These are phyloP conservation scores for Neonectria coccinea DNA, from an alignment of 2,329 filamentous ascomycete species.

Conservation along the genomic window DNA sequence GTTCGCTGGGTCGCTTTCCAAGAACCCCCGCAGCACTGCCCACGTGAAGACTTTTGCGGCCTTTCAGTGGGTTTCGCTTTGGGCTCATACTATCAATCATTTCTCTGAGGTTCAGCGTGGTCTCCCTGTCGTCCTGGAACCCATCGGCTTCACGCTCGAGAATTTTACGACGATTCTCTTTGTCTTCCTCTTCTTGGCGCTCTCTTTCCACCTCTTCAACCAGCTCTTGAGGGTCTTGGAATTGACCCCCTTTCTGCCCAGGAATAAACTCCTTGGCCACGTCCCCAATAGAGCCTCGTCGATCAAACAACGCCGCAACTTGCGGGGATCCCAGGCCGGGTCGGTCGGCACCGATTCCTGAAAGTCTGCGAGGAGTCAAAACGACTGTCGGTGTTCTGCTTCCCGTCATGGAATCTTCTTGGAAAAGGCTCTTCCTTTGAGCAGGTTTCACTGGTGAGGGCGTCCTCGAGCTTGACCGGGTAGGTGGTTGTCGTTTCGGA, in stretches of 20 bases:
- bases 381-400: constrained; percentile 72
- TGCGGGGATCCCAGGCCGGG: constrained; percentile 80
- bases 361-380: constrained; percentile 69
- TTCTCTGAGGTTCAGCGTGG: constrained; percentile 76
- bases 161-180: constrained; percentile 69
- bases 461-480: constrained; percentile 37
- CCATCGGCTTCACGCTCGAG: constrained; percentile 63
- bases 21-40: constrained; percentile 79
- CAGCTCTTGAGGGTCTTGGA: constrained; percentile 73
- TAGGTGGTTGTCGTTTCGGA: constrained; percentile 31
- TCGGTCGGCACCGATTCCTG: constrained; percentile 77
- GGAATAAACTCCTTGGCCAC: constrained; percentile 72
- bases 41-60: constrained; percentile 81
- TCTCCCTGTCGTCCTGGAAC: constrained; percentile 63
- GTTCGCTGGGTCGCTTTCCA: constrained; percentile 78
- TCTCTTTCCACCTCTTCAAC: constrained; percentile 74
- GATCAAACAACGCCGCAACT: constrained; percentile 77
- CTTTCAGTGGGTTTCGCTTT: constrained; percentile 74
- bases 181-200: constrained; percentile 67
- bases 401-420: constrained; percentile 65
- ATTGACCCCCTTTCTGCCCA: constrained; percentile 64
- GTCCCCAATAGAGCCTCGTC: constrained; percentile 78
- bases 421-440: constrained; percentile 61
- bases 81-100: constrained; percentile 84
- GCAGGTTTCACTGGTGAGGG: constrained; percentile 41